Evolutionary conservation across 129 eudicot species (phyloP).

Genomic region (Chrysanthemum seticuspe): DNA sequence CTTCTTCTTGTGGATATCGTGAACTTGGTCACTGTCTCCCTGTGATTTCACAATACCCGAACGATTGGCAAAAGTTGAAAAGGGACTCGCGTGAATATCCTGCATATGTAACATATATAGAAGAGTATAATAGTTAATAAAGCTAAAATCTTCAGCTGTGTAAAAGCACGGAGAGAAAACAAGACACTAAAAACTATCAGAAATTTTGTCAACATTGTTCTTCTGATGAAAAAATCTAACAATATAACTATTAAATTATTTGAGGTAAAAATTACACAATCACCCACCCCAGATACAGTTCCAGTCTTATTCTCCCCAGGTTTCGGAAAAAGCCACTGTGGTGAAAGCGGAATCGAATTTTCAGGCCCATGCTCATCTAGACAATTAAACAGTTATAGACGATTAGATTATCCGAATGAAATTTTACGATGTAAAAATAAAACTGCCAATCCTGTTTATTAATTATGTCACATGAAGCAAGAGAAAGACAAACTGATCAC

Average conservation of each 20-base stretch:
- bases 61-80: conserved; percentile 40
- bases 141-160: not conserved
- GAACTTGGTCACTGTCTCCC: conserved; percentile 44
- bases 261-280: not conserved
- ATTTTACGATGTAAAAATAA: not conserved
- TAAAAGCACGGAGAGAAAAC: not conserved
- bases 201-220: not conserved
- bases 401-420: not conserved
- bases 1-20: conserved; percentile 62
- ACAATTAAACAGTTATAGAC: conserved; percentile 25
- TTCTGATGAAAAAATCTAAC: not conserved
- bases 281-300: conserved; percentile 61
- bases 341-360: conserved; percentile 89
- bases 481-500: too few species aligned
- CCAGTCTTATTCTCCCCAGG: conserved; percentile 82
- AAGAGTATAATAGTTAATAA: not conserved
- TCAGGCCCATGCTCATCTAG: conserved; percentile 70
- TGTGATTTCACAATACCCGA: conserved; percentile 48
- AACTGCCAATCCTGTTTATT: not conserved
- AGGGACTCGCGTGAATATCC: conserved; percentile 58
- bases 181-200: not conserved
- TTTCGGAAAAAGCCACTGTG: conserved; percentile 97
- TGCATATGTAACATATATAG: conserved; percentile 17
- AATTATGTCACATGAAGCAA: not conserved
- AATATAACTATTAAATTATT: not conserved